Conservation (phyloP, 805 yeast genomes). For the Wickerhamomyces silvicola region DNA sequence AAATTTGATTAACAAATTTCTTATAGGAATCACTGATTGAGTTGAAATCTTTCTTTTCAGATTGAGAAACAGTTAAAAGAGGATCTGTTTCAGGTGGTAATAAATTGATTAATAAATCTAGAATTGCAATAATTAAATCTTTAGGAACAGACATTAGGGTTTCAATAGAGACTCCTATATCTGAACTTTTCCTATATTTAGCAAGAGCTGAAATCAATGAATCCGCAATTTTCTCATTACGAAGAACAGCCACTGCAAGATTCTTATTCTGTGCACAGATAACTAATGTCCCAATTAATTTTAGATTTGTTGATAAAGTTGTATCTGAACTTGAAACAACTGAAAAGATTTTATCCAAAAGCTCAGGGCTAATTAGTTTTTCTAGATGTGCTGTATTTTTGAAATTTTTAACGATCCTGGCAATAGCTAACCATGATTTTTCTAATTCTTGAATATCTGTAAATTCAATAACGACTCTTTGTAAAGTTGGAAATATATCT, state of each 20-base stretch:
- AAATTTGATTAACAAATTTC: constrained; percentile 38
- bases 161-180: constrained; percentile 46
- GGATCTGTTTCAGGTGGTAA: constrained; percentile 42
- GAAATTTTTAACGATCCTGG: constrained; percentile 50
- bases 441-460: constrained; percentile 58
- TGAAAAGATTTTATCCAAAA: constrained; percentile 28
- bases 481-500: constrained; percentile 53
- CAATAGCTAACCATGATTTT: constrained; percentile 57
- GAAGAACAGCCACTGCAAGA: constrained; percentile 39
- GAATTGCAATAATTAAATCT: constrained; percentile 47
- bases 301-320: constrained; percentile 24
- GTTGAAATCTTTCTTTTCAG: constrained; percentile 16
- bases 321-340: constrained; percentile 26
- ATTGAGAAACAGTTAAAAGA: constrained; percentile 17
- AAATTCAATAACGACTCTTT: constrained; percentile 44
- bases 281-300: constrained; percentile 35
- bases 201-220: constrained; percentile 44
- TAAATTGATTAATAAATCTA: constrained; percentile 49
- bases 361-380: constrained; percentile 30
- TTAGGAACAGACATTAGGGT: constrained; percentile 69
- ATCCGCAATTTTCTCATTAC: constrained; percentile 41
- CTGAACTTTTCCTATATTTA: constrained; percentile 36
- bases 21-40: constrained; percentile 21
- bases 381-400: constrained; percentile 39
- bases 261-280: constrained; percentile 33